Percentiles rank a stretch among this genome's conserved stretches.
phyloP scores from a whole-genome alignment of 495 filamentous ascomycete genomes.

The Aspergillus nidulans region DNA sequence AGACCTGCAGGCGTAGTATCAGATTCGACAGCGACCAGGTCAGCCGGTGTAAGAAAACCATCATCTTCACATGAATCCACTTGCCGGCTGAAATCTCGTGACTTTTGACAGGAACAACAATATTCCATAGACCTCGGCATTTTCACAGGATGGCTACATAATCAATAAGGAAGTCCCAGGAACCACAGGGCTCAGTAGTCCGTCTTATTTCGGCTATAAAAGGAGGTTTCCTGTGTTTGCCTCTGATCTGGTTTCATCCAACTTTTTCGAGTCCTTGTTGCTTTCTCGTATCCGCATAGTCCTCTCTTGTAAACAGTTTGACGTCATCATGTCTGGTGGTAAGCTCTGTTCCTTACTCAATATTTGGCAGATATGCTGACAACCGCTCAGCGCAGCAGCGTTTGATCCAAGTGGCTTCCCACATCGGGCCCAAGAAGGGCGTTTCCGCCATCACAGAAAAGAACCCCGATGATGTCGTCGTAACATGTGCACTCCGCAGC shows the following conservation, averaged over 20 bases:
- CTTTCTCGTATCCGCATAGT: constrained; percentile 9
- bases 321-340: constrained; percentile 44
- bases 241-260: constrained; percentile 9
- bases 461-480: constrained; percentile 74
- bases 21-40: constrained; percentile 3
- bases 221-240: background rate
- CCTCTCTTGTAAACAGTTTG: constrained; percentile 17
- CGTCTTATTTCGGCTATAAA: constrained; percentile 9
- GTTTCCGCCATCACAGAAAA: constrained; percentile 54
- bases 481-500: constrained; percentile 89
- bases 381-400: constrained; percentile 51
- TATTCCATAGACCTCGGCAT: constrained; percentile 38
- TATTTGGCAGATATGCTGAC: background rate
- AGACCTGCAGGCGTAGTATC: background rate
- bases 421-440: constrained; percentile 50
- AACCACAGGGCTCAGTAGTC: background rate
- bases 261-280: background rate
- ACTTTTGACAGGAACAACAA: constrained; percentile 31
- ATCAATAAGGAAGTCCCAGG: constrained; percentile 14
- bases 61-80: constrained; percentile 25
- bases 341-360: constrained; percentile 9
- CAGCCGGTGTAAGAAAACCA: background rate
- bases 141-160: constrained; percentile 29
- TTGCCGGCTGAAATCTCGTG: constrained; percentile 25
- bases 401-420: constrained; percentile 59